These are phyloP conservation scores for Spathaspora jeffriesii DNA, from an alignment of 1,139 yeast genomes.

Conservation along the genomic window DNA sequence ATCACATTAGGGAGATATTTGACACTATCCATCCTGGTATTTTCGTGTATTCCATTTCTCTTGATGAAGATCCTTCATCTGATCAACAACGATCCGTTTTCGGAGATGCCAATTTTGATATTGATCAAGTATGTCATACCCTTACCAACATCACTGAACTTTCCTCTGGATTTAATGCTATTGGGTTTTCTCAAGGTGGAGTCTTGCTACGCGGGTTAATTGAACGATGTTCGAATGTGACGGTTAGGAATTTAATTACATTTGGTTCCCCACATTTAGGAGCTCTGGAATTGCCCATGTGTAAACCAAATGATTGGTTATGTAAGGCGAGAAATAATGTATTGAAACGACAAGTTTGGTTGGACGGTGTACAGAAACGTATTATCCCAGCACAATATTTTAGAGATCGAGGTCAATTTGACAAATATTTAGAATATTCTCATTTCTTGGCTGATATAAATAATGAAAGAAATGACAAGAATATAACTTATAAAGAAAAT, in stretches of 20 bases:
- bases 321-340: conserved; percentile 58
- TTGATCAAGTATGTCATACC: conserved; percentile 40
- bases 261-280: conserved; percentile 89
- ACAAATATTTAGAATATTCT: conserved; percentile 50
- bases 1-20: conserved; percentile 43
- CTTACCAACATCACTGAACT: conserved; percentile 42
- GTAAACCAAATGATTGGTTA: conserved; percentile 58
- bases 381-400: conserved; percentile 78
- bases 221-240: conserved; percentile 53
- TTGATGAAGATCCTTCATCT: conserved; percentile 47
- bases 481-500: conserved; percentile 38
- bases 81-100: conserved; percentile 60
- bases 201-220: conserved; percentile 65
- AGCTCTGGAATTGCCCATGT: conserved; percentile 66
- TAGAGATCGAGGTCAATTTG: conserved; percentile 52
- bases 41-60: conserved; percentile 51
- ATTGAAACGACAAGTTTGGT: conserved; percentile 65
- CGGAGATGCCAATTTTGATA: conserved; percentile 55
- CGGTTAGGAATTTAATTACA: conserved; percentile 58
- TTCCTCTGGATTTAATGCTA: conserved; percentile 61
- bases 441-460: conserved; percentile 64
- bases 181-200: conserved; percentile 88
- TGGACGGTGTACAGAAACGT: conserved; percentile 53
- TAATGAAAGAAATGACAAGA: conserved; percentile 47
- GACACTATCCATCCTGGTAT: conserved; percentile 49